phyloP scores from a whole-genome alignment of 1,284 basidiomycete species.

The Ganoderma lucidum region DNA sequence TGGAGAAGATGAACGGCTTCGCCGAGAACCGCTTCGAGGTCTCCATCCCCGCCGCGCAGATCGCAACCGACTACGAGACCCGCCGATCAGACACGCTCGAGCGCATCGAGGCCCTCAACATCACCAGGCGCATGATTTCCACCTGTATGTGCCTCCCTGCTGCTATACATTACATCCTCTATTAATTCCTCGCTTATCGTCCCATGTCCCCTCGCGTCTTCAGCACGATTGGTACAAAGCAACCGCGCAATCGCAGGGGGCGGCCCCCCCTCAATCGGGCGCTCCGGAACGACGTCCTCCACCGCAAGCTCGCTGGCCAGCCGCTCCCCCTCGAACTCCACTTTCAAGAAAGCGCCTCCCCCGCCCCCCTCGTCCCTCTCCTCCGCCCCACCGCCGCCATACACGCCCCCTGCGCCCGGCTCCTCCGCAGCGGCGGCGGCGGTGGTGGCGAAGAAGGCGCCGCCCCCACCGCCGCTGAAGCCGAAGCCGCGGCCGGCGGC shows the following conservation, averaged over 20 bases:
- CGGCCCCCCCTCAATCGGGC: slow-evolving; percentile 45
- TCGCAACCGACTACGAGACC: slow-evolving; percentile 81
- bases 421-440: slow-evolving; percentile 40
- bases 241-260: slow-evolving; percentile 47
- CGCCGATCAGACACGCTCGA: slow-evolving; percentile 84
- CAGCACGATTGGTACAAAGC: slow-evolving; percentile 72
- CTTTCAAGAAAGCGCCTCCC: slow-evolving; percentile 53
- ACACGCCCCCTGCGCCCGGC: slow-evolving; percentile 54
- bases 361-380: slow-evolving; percentile 50
- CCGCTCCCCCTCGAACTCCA: slow-evolving; percentile 48
- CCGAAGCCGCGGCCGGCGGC: slow-evolving; percentile 45
- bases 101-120: slow-evolving; percentile 76
- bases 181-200: background rate
- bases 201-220: slow-evolving; percentile 5
- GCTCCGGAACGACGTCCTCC: slow-evolving; percentile 49
- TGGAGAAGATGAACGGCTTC: slow-evolving; percentile 93
- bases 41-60: slow-evolving; percentile 70
- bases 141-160: slow-evolving; percentile 66
- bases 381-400: slow-evolving; percentile 62
- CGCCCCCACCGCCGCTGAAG: slow-evolving; percentile 21
- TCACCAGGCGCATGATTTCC: slow-evolving; percentile 84
- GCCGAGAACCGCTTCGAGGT: slow-evolving; percentile 87
- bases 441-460: slow-evolving; percentile 72
- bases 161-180: background rate
- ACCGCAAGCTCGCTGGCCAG: slow-evolving; percentile 43